Percentiles rank a stretch among this genome's conserved stretches.
Evolutionary conservation across 345 rosid genomes (phyloP).

Genomic region (Psidium friedrichsthalianum): DNA sequence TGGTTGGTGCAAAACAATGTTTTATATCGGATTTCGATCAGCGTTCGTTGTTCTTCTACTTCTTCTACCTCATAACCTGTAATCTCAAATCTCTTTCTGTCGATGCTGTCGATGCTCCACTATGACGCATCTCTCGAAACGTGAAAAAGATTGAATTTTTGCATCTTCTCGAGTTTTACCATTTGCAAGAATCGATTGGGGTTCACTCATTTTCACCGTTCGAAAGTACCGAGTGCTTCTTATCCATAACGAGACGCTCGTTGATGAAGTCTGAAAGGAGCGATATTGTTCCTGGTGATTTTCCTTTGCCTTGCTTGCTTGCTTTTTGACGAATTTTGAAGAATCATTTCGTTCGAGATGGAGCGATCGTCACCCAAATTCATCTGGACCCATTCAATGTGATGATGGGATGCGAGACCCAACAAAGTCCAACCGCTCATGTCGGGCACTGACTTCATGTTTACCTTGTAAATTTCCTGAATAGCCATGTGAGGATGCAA

Average conservation of each 20-base stretch:
- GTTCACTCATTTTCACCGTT: neutral
- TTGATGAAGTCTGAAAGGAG: neutral
- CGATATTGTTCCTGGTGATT: neutral
- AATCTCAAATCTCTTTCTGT: neutral
- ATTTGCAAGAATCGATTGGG: neutral
- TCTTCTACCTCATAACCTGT: neutral
- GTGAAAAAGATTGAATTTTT: neutral
- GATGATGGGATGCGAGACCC: neutral
- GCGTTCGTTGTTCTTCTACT: neutral
- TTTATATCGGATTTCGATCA: neutral
- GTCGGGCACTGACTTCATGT: neutral
- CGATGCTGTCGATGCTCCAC: neutral
- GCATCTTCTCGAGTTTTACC: neutral
- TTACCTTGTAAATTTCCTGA: neutral
- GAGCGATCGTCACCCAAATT: neutral
- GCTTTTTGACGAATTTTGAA: neutral
- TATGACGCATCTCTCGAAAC: neutral
- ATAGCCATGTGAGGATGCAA: neutral
- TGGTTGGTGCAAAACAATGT: neutral
- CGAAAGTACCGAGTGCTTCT: neutral
- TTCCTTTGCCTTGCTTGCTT: neutral
- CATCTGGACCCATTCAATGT: neutral
- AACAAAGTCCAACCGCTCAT: neutral
- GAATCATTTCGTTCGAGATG: neutral
- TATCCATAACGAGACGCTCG: neutral